Evolutionary conservation across 108 stramenopile species (phyloP).

Genomic region (Mediolabrus comicus): DNA sequence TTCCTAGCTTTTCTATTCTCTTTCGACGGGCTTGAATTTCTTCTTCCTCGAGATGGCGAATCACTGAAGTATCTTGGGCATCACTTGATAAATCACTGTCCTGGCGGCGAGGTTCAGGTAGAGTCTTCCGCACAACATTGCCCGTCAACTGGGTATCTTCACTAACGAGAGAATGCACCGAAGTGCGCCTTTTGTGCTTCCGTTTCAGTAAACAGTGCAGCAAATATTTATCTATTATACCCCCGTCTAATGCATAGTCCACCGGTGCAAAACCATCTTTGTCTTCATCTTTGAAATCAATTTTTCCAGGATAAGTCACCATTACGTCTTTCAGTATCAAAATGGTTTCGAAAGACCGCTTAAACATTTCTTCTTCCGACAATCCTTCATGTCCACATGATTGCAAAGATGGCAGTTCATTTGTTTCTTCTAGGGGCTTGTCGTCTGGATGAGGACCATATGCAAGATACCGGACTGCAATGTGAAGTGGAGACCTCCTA

Average conservation of each 20-base stretch:
- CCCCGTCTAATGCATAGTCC: slow-evolving; percentile 38
- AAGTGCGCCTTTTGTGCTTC: background rate
- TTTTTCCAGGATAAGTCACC: slow-evolving; percentile 30
- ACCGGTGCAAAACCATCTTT: slow-evolving; percentile 24
- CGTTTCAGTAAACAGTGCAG: slow-evolving; percentile 16
- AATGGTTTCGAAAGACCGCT: background rate
- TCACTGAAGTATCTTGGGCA: slow-evolving; percentile 4
- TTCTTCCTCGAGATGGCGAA: slow-evolving; percentile 17
- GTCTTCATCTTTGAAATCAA: slow-evolving; percentile 44
- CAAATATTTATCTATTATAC: slow-evolving; percentile 3
- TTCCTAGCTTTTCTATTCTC: slow-evolving; percentile 21
- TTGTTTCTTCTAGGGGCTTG: background rate
- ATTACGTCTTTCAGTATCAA: slow-evolving; percentile 34
- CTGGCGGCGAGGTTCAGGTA: background rate
- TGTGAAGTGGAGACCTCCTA: slow-evolving; percentile 28
- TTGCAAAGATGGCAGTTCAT: background rate
- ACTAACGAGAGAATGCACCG: background rate
- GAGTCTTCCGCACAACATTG: background rate
- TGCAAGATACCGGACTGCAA: slow-evolving; percentile 11
- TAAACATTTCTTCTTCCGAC: background rate
- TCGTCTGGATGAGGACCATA: background rate
- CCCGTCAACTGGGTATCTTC: slow-evolving; percentile 2
- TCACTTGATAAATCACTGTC: background rate
- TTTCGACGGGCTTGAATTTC: slow-evolving; percentile 22
- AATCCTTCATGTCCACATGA: background rate